These are phyloP conservation scores for Peziza echinospora DNA, from an alignment of 495 filamentous ascomycete genomes.

Conservation along the genomic window DNA sequence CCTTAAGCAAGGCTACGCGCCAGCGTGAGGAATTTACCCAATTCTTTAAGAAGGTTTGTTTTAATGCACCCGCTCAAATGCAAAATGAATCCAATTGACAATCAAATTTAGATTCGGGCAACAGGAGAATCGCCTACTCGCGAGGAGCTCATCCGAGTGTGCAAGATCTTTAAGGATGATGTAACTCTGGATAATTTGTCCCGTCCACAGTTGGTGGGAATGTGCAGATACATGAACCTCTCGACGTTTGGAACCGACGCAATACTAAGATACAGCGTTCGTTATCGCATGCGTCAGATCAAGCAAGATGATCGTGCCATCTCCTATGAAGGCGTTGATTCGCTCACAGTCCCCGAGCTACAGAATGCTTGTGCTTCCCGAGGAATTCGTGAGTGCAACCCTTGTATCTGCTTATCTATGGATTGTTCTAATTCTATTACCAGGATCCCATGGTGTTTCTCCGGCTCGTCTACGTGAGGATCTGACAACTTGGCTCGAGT, in stretches of 20 bases:
- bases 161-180: conserved; percentile 98
- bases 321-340: conserved; percentile 81
- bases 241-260: conserved; percentile 91
- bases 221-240: conserved; percentile 96
- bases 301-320: conserved; percentile 95
- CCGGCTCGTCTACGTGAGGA: conserved; percentile 77
- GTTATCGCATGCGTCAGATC: conserved; percentile 96
- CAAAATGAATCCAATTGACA: too few relatives aligned
- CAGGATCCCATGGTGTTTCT: conserved; percentile 55
- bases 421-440: too few relatives aligned
- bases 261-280: conserved; percentile 93
- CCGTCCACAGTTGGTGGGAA: conserved; percentile 82
- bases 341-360: conserved; percentile 75
- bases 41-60: conserved; percentile 77
- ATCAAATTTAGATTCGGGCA: conserved; percentile 32
- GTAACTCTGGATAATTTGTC: conserved; percentile 93
- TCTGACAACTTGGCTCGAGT: conserved; percentile 81
- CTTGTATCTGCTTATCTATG: too few relatives aligned
- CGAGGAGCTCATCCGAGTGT: conserved; percentile 91
- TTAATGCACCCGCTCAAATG: too few relatives aligned
- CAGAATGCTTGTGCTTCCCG: conserved; percentile 79
- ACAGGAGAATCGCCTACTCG: conserved; percentile 76
- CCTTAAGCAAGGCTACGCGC: conserved; percentile 61
- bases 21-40: conserved; percentile 89
- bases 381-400: conserved; percentile 44